Percentiles rank a stretch among this genome's conserved stretches.
Evolutionary conservation across 305 asterid genomes (phyloP).

Genomic region (Fraxinus ornus): DNA sequence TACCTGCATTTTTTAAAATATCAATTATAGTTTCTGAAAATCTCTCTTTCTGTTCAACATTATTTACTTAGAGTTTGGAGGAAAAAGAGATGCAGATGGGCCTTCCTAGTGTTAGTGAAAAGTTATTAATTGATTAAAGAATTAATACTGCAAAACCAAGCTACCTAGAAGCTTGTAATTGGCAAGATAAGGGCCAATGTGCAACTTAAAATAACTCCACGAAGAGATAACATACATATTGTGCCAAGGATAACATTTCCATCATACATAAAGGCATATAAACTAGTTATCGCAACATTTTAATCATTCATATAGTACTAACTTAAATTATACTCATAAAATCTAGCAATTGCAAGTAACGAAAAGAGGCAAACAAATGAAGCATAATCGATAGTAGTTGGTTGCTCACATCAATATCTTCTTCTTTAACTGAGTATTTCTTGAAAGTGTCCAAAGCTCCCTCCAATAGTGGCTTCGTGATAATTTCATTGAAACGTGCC

Average conservation of each 20-base stretch:
- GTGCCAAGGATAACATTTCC: not conserved
- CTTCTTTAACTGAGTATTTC: constrained; percentile 76
- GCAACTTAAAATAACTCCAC: not conserved
- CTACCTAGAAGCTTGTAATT: not conserved
- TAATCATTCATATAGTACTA: constrained; percentile 1
- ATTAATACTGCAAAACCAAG: not conserved
- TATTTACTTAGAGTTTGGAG: not conserved
- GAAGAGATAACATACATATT: not conserved
- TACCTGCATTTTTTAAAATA: not conserved
- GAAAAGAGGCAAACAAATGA: not conserved
- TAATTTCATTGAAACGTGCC: constrained; percentile 90
- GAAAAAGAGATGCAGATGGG: not conserved
- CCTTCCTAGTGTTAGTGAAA: not conserved
- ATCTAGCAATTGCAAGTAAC: not conserved
- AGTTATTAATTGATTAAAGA: not conserved
- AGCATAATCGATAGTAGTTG: constrained; percentile 7
- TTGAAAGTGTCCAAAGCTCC: constrained; percentile 94
- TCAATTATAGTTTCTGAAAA: not conserved
- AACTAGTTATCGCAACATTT: not conserved
- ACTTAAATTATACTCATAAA: not conserved
- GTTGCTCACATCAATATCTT: constrained; percentile 73
- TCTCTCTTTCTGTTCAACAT: not conserved
- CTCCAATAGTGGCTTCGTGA: constrained; percentile 73
- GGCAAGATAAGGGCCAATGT: not conserved
- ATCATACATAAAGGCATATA: not conserved